Evolutionary conservation across 805 yeast genomes (phyloP).

Genomic region (Wickerhamiella bombiphila): DNA sequence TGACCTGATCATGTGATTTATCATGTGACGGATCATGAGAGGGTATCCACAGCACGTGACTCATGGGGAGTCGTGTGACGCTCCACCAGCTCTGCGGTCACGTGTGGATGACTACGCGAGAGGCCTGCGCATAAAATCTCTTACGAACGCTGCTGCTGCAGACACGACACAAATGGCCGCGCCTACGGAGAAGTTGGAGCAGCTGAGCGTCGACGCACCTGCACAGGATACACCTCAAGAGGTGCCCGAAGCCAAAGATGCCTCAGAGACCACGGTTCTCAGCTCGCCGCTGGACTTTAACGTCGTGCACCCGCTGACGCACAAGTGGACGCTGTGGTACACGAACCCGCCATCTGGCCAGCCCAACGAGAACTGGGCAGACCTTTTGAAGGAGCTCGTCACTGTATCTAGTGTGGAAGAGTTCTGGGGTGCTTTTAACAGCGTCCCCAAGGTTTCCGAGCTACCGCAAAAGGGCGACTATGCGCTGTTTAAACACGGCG

Average conservation of each 20-base stretch:
- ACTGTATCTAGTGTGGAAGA: conserved; percentile 92
- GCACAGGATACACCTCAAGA: background rate
- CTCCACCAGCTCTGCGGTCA: too few relatives aligned
- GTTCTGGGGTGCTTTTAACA: conserved; percentile 95
- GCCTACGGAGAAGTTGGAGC: conserved; percentile 13
- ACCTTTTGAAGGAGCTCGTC: conserved; percentile 81
- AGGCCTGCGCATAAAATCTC: too few relatives aligned
- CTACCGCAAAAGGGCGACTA: conserved; percentile 87
- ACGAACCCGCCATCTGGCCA: conserved; percentile 76
- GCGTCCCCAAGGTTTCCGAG: conserved; percentile 82
- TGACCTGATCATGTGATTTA: too few relatives aligned
- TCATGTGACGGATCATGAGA: too few relatives aligned
- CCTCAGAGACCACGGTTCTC: conserved; percentile 34
- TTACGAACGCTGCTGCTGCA: too few relatives aligned
- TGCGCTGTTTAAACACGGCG: conserved; percentile 84
- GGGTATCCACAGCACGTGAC: too few relatives aligned
- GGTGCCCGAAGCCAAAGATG: conserved; percentile 7
- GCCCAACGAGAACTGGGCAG: conserved; percentile 71
- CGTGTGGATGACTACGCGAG: too few relatives aligned
- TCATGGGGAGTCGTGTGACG: too few relatives aligned
- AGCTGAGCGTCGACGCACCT: conserved; percentile 20
- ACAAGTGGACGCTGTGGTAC: conserved; percentile 95
- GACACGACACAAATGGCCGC: too few relatives aligned
- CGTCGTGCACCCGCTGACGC: conserved; percentile 77
- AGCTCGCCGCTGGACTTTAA: conserved; percentile 39